These are phyloP conservation scores for Phyllachora maydis DNA, from an alignment of 2,329 filamentous ascomycete species.

Conservation along the genomic window DNA sequence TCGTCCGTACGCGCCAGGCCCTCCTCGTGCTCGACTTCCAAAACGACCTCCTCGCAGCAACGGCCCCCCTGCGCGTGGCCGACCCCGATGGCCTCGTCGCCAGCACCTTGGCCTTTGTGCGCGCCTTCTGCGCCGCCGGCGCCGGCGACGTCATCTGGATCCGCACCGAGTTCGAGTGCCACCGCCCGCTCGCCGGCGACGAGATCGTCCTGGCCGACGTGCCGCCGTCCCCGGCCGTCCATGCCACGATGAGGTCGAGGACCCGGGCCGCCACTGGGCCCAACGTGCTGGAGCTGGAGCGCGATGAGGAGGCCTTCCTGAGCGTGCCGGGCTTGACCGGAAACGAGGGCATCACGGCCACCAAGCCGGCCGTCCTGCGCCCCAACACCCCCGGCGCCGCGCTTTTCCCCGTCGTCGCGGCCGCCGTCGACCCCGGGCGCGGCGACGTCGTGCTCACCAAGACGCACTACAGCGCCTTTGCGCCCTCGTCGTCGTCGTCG, in stretches of 20 bases:
- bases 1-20: conserved; percentile 41
- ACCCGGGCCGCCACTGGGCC: conserved; percentile 7
- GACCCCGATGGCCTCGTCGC: conserved; percentile 45
- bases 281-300: conserved; percentile 16
- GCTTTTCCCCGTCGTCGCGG: conserved; percentile 19
- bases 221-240: conserved; percentile 5
- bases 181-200: conserved; percentile 27
- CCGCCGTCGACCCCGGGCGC: conserved; percentile 17
- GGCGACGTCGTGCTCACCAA: conserved; percentile 43
- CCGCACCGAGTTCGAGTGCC: conserved; percentile 49
- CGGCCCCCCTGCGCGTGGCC: conserved; percentile 45
- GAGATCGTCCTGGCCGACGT: conserved; percentile 23
- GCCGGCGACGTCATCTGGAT: conserved; percentile 67
- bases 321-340: no score
- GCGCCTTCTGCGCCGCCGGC: conserved; percentile 50
- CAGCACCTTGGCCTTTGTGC: conserved; percentile 43
- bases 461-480: conserved; percentile 75
- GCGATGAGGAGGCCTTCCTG: conserved; percentile 17
- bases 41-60: conserved; percentile 61
- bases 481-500: no score
- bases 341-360: conserved; percentile 6
- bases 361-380: conserved; percentile 19
- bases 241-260: conserved; percentile 5
- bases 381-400: conserved; percentile 21
- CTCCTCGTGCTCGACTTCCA: conserved; percentile 75